Evolutionary conservation across 2,329 filamentous ascomycete species (phyloP), one percentile per base, ranked within the genome.

Genomic region (Aspergillus brasiliensis): DNA sequence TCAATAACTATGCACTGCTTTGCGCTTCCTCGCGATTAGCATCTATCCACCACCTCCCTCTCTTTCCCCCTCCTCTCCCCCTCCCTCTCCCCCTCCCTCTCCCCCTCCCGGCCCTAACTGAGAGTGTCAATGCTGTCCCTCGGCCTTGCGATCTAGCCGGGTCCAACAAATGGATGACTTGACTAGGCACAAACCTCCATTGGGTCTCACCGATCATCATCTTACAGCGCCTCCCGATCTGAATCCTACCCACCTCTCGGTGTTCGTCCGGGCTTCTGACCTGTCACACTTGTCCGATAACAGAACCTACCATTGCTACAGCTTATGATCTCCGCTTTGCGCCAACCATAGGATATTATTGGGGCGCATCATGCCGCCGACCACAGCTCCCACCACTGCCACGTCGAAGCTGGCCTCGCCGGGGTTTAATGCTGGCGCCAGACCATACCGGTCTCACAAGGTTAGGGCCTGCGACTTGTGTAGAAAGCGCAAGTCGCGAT

Each of bases 361-460:
- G 60, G 63, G 58, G 62, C 62, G 61, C 66, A 72, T 63, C 66
- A 76, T 75, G 73, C 69, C 72, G 61, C 71, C 72, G 62, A 62
- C 67, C 59, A 67, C 70, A 51, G 59, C 66, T 37, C 69, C 70
- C 62, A 65, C 66, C 66, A 71, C 67, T 64, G 62, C 73, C 27
- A 63, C 67, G 51, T 68, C 72, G 40, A 76, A 76, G 61, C 63
- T 71, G 42, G 67, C 72, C 31, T 73, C 75, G 17, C 69, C 72
- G 49, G 69, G 73, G 19, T 74, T 79, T 62, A 78, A 77, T 59
- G 74, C 77, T 49, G 77, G 77, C 15, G 72, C 78, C 53, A 79
- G 86, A 47, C 86, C 85, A 3, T 88, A 88, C 68, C 78, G 86
- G 60, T 88, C 85, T 7, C 86, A 88, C 73, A 81, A 86, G 61